Percentiles rank a stretch among this genome's conserved stretches.
These are phyloP conservation scores for Diaporthe helianthi DNA, from an alignment of 2,329 filamentous ascomycete genomes.

Conservation along the genomic window DNA sequence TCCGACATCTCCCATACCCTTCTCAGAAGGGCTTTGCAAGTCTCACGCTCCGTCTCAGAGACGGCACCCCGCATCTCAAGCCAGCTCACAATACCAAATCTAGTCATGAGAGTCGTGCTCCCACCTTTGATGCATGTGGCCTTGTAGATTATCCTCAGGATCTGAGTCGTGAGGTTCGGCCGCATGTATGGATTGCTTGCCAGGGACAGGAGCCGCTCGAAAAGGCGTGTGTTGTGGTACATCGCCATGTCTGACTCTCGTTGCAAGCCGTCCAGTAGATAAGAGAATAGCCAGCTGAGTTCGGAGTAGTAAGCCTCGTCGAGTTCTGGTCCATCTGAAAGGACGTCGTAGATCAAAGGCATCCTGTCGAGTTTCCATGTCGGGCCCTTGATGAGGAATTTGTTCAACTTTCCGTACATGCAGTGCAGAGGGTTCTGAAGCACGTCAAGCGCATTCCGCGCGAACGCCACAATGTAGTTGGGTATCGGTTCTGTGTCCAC, in stretches of 20 bases:
- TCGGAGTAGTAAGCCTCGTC: conserved; percentile 78
- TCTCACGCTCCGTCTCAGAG: conserved; percentile 51
- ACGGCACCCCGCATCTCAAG: conserved; percentile 66
- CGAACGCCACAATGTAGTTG: conserved; percentile 78
- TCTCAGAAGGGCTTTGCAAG: conserved; percentile 62
- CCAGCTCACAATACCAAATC: conserved; percentile 79
- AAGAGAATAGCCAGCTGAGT: conserved; percentile 75
- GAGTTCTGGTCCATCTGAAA: conserved; percentile 71
- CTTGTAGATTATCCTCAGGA: conserved; percentile 69
- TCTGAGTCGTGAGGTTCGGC: conserved; percentile 63
- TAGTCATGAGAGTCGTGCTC: conserved; percentile 80
- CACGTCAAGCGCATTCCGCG: conserved; percentile 72
- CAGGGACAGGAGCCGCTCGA: conserved; percentile 76
- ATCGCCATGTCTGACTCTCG: conserved; percentile 65
- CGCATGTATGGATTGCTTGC: conserved; percentile 72
- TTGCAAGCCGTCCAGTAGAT: conserved; percentile 72
- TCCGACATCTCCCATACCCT: conserved; percentile 72
- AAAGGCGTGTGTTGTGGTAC: conserved; percentile 68
- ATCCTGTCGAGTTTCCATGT: conserved; percentile 77
- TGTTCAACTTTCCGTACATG: conserved; percentile 86
- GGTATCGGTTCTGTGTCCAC: conserved; percentile 68
- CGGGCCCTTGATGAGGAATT: conserved; percentile 80
- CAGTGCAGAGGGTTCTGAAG: conserved; percentile 79
- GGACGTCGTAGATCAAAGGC: conserved; percentile 70
- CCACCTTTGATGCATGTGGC: conserved; percentile 73